These are phyloP conservation scores for Vickermania ingenoplastis DNA, from an alignment of 208 protist genomes.

Conservation along the genomic window DNA sequence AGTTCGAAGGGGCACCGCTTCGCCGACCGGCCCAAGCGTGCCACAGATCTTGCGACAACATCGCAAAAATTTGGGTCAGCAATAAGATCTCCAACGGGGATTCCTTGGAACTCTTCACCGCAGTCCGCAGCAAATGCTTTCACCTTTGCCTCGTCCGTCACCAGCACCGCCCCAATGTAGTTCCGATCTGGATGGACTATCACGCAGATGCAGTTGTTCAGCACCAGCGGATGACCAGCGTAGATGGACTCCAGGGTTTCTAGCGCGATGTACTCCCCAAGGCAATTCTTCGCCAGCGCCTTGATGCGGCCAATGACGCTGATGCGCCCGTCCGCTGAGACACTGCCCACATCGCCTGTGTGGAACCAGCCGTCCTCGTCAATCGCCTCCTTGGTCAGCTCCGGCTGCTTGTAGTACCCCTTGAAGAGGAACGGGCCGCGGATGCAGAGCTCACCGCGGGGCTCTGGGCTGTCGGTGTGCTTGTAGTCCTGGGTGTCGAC, in stretches of 20 bases:
- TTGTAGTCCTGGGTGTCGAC: slow-evolving; percentile 74
- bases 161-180: slow-evolving; percentile 56
- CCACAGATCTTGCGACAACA: slow-evolving; percentile 15
- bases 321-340: slow-evolving; percentile 34
- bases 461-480: slow-evolving; percentile 55
- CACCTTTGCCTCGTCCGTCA: slow-evolving; percentile 37
- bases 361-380: slow-evolving; percentile 82
- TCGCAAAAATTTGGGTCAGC: slow-evolving; percentile 11
- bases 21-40: slow-evolving; percentile 7
- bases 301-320: slow-evolving; percentile 84
- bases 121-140: slow-evolving; percentile 36
- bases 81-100: slow-evolving; percentile 17
- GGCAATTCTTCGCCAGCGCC: slow-evolving; percentile 87
- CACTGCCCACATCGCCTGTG: slow-evolving; percentile 77
- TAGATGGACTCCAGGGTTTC: slow-evolving; percentile 80
- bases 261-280: slow-evolving; percentile 89
- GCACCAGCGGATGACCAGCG: slow-evolving; percentile 36
- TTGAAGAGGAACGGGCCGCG: slow-evolving; percentile 76
- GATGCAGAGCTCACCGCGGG: slow-evolving; percentile 74
- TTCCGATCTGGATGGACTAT: slow-evolving; percentile 65
- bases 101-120: slow-evolving; percentile 3
- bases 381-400: slow-evolving; percentile 75
- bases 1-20: slow-evolving; percentile 38
- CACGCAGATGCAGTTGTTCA: slow-evolving; percentile 63
- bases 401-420: slow-evolving; percentile 87